phyloP scores from a whole-genome alignment of 2,329 filamentous ascomycete species.

The Mariannaea sp. region DNA sequence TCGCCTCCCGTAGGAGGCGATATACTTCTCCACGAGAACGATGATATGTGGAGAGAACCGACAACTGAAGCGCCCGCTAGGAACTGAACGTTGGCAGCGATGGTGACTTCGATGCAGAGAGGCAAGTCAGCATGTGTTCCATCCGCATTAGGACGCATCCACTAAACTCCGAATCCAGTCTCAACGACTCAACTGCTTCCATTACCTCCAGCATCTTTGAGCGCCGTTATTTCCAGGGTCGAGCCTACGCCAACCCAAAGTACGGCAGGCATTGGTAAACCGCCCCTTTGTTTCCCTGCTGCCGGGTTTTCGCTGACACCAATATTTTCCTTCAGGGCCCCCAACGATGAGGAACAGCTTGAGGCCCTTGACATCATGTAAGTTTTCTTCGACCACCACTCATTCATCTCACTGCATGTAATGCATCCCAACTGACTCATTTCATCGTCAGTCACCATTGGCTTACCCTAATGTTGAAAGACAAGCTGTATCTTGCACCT shows the following conservation, averaged over 20 bases:
- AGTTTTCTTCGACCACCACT: too few relatives aligned
- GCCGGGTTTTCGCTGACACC: not conserved
- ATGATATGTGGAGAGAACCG: not conserved
- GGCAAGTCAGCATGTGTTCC: conserved; percentile 1
- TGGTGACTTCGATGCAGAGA: conserved; percentile 16
- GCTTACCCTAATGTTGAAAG: conserved; percentile 29
- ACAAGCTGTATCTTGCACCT: conserved; percentile 28
- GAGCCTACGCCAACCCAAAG: conserved; percentile 32
- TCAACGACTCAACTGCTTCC: conserved; percentile 25
- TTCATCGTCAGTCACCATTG: conserved; percentile 26
- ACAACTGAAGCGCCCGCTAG: too few relatives aligned
- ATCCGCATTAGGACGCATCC: rapidly evolving
- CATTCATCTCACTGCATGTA: too few relatives aligned
- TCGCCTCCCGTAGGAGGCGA: too few relatives aligned
- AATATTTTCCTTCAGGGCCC: conserved; percentile 15
- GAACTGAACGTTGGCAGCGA: conserved; percentile 20
- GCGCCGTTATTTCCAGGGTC: conserved; percentile 27
- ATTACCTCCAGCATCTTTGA: conserved; percentile 35
- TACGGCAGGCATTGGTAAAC: conserved; percentile 36
- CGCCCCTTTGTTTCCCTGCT: too few relatives aligned
- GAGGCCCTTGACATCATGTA: conserved; percentile 36
- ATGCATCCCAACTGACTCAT: not conserved
- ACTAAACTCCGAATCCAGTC: conserved; percentile 15
- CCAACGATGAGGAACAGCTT: conserved; percentile 32
- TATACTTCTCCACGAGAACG: too few relatives aligned